phyloP scores from a whole-genome alignment of 1,284 basidiomycete species.

The Ganoderma boninense region DNA sequence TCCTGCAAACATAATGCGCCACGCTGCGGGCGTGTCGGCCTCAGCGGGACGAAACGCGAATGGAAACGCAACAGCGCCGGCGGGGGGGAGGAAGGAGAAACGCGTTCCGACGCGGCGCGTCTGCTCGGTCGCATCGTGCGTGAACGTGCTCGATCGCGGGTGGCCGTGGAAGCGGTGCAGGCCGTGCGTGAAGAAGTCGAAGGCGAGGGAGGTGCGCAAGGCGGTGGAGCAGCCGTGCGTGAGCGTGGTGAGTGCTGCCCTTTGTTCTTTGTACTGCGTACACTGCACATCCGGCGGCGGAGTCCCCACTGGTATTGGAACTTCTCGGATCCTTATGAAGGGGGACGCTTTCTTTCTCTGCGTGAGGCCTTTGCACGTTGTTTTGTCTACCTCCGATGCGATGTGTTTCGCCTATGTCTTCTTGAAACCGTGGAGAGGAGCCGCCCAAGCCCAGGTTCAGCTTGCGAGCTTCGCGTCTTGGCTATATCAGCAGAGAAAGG shows the following conservation, averaged over 20 bases:
- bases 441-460: no score
- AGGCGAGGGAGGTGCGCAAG: not conserved
- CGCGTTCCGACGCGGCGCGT: not conserved
- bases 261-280: not conserved
- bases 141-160: slow-evolving; percentile 13
- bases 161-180: slow-evolving; percentile 23
- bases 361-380: not conserved
- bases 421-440: no score
- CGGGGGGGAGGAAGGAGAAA: not conserved
- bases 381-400: not conserved
- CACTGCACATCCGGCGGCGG: not conserved
- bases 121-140: slow-evolving; percentile 18
- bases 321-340: not conserved
- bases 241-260: not conserved
- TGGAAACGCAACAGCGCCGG: not conserved
- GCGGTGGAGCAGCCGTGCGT: not conserved
- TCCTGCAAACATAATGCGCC: not conserved
- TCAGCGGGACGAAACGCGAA: not conserved
- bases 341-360: not conserved
- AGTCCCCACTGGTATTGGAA: not conserved
- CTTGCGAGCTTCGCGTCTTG: no score
- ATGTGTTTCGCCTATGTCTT: not conserved
- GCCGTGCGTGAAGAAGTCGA: slow-evolving; percentile 4
- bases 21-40: not conserved
- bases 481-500: no score